phyloP scores from a whole-genome alignment of 257 asterid species.

The Plantago elongata region DNA sequence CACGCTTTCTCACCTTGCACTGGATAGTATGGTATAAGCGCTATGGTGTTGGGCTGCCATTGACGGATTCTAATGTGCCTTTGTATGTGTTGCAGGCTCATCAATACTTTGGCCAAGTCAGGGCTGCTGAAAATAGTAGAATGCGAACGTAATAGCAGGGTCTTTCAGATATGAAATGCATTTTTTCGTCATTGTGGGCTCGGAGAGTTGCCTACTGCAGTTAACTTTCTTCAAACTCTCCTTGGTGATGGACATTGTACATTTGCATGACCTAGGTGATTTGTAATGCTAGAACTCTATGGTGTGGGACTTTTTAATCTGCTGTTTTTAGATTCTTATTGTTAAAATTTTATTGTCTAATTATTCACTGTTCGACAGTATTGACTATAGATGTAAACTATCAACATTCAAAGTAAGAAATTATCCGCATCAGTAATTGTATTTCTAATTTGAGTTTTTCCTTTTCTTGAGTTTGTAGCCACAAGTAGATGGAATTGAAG shows the following conservation, averaged over 20 bases:
- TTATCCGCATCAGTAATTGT: neutral
- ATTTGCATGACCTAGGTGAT: neutral
- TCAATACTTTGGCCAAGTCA: constrained; percentile 40
- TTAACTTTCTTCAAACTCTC: neutral
- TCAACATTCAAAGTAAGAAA: neutral
- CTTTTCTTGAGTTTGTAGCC: constrained; percentile 20
- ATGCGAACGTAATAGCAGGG: constrained; percentile 23
- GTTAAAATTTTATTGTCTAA: neutral
- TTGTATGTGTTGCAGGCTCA: constrained; percentile 31
- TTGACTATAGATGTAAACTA: neutral
- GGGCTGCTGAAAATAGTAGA: constrained; percentile 44
- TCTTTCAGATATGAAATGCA: neutral
- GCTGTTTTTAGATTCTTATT: neutral
- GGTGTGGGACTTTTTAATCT: neutral
- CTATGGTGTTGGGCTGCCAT: neutral
- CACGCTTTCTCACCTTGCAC: no score
- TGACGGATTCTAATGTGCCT: neutral
- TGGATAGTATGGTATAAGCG: neutral
- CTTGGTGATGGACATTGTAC: neutral
- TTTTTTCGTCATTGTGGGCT: neutral
- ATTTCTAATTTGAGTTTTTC: neutral
- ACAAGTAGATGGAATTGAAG: no score
- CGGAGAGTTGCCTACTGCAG: neutral
- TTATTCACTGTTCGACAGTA: no score
- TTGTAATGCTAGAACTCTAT: neutral